Evolutionary conservation across 495 filamentous ascomycete species (phyloP).

Genomic region (Xylaria longipes): DNA sequence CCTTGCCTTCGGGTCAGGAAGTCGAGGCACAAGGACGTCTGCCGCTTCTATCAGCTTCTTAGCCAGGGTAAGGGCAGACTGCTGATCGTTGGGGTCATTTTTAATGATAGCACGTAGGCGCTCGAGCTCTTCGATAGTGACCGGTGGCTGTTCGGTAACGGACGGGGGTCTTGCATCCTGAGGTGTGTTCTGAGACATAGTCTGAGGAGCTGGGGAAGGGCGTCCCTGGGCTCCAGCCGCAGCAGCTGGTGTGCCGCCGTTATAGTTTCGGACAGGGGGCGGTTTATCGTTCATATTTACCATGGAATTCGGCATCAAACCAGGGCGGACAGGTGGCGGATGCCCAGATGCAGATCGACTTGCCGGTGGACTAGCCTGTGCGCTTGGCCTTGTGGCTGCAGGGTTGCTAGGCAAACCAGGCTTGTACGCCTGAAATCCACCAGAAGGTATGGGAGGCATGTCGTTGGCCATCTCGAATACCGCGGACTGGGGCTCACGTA

Average conservation of each 20-base stretch:
- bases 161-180: constrained; percentile 39
- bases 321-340: constrained; percentile 80
- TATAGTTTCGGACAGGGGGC: constrained; percentile 76
- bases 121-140: constrained; percentile 81
- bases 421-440: constrained; percentile 48
- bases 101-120: constrained; percentile 69
- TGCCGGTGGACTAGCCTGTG: constrained; percentile 36
- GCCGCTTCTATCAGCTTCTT: constrained; percentile 89
- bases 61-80: constrained; percentile 73
- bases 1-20: constrained; percentile 76
- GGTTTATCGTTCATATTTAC: constrained; percentile 62
- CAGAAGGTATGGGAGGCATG: constrained; percentile 56
- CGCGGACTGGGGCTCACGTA: constrained; percentile 65
- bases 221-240: constrained; percentile 41
- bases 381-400: constrained; percentile 35
- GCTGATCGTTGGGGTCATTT: constrained; percentile 72
- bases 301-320: constrained; percentile 65
- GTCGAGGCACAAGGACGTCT: constrained; percentile 70
- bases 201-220: constrained; percentile 35
- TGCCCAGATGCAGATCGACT: constrained; percentile 54
- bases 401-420: constrained; percentile 41
- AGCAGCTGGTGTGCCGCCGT: constrained; percentile 44
- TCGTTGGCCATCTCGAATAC: constrained; percentile 75
- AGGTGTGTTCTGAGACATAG: constrained; percentile 3
- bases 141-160: constrained; percentile 54